A percentile compares a stretch with the other conserved stretches of the same genome.
Conservation (phyloP, 768 basidiomycete genomes). For the Hemileccinum impolitum region DNA sequence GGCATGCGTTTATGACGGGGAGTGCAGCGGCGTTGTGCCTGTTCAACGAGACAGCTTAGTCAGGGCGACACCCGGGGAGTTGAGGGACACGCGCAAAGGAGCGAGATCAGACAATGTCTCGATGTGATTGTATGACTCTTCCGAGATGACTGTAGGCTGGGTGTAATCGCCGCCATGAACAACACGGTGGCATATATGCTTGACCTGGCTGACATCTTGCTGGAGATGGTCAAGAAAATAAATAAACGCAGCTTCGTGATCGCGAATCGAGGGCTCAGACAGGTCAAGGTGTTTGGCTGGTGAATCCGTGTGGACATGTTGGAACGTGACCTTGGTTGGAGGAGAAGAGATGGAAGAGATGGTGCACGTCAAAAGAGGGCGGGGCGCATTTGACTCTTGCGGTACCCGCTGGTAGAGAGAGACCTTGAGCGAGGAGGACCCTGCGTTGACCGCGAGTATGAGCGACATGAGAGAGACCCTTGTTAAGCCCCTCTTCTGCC, state of each 20-base stretch:
- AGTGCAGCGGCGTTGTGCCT: conserved; percentile 65
- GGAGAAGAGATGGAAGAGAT: conserved; percentile 58
- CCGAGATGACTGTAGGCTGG: conserved; percentile 65
- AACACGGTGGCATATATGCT: conserved; percentile 68
- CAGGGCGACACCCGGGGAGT: neutral
- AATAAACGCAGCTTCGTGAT: conserved; percentile 62
- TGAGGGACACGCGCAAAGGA: conserved; percentile 55
- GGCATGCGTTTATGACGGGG: conserved; percentile 57
- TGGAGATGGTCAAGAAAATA: conserved; percentile 54
- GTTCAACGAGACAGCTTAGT: neutral
- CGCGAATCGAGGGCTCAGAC: conserved; percentile 37
- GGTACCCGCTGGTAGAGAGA: conserved; percentile 51
- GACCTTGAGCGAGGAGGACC: conserved; percentile 84
- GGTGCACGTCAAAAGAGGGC: conserved; percentile 48
- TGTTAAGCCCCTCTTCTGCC: too few relatives aligned
- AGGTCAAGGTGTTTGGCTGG: conserved; percentile 19
- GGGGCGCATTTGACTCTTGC: conserved; percentile 32
- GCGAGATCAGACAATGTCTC: conserved; percentile 75
- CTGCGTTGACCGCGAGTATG: conserved; percentile 73
- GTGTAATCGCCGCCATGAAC: conserved; percentile 85
- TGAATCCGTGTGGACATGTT: conserved; percentile 6
- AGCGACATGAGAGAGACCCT: conserved; percentile 25
- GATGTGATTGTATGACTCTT: conserved; percentile 69
- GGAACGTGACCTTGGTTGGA: conserved; percentile 50
- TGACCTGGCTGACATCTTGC: conserved; percentile 41